Evolutionary conservation across 2,329 filamentous ascomycete genomes (phyloP).

Genomic region (Colletotrichum simmondsii): DNA sequence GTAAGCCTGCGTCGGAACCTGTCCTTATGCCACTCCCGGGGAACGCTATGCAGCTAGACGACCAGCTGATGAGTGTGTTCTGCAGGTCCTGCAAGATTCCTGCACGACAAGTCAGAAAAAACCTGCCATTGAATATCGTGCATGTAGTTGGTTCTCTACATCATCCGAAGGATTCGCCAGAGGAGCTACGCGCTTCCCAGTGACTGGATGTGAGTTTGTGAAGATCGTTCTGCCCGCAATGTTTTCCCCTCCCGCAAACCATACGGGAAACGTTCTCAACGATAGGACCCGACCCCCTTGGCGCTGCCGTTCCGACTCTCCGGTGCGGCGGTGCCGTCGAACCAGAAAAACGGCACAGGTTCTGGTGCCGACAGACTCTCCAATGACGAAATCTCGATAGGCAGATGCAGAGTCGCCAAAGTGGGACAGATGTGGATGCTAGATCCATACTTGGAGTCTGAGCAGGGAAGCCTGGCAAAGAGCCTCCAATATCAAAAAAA

Average conservation of each 20-base stretch:
- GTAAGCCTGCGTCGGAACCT: not conserved
- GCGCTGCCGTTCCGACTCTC: not conserved
- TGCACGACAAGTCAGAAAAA: not conserved
- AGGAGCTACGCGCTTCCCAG: not conserved
- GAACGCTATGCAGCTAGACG: not conserved
- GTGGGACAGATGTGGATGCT: conserved; percentile 1
- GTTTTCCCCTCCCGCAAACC: conserved; percentile 3
- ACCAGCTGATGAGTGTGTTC: conserved; percentile 20
- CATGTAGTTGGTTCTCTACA: not conserved
- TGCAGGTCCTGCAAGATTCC: conserved; percentile 5
- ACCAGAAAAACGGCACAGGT: not conserved
- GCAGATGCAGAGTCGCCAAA: not conserved
- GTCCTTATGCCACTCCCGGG: not conserved
- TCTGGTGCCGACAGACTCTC: not conserved
- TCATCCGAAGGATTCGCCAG: not conserved
- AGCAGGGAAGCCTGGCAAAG: conserved; percentile 10
- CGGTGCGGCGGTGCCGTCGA: not conserved
- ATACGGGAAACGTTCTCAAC: not conserved
- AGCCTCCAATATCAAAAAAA: not conserved
- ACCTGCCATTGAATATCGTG: not conserved
- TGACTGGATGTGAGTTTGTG: not conserved
- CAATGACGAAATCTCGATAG: conserved; percentile 10
- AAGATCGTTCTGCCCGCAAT: conserved; percentile 17
- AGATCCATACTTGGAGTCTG: not conserved
- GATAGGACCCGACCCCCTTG: not conserved